phyloP scores from a whole-genome alignment of 768 basidiomycete genomes.

The Chiua virens region DNA sequence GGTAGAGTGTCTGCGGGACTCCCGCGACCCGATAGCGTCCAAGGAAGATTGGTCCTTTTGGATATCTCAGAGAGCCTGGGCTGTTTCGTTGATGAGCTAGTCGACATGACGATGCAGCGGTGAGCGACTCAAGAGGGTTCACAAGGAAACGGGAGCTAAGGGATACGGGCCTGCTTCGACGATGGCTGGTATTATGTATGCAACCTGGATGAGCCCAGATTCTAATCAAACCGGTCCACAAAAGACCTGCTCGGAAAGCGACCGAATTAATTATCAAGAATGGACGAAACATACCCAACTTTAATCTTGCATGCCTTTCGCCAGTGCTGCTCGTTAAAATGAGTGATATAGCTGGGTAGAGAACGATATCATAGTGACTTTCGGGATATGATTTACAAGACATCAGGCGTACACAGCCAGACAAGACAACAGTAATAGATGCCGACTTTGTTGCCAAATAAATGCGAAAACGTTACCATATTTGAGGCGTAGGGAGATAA shows the following conservation, averaged over 20 bases:
- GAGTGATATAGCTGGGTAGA: slow-evolving; percentile 9
- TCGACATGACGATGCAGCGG: slow-evolving; percentile 8
- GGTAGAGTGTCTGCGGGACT: neutral
- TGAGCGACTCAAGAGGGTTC: neutral
- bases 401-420: slow-evolving; percentile 20
- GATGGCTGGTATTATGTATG: neutral
- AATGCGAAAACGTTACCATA: slow-evolving; percentile 53
- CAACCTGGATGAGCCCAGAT: slow-evolving; percentile 4
- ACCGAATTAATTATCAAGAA: neutral
- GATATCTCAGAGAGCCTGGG: slow-evolving; percentile 1
- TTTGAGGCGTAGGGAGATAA: slow-evolving; percentile 71
- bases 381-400: slow-evolving; percentile 23
- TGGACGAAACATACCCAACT: slow-evolving; percentile 1
- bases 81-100: slow-evolving; percentile 6
- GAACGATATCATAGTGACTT: slow-evolving; percentile 13
- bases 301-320: neutral
- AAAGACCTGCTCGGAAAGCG: slow-evolving; percentile 1
- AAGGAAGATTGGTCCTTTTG: neutral
- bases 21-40: neutral
- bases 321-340: neutral
- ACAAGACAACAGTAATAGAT: slow-evolving; percentile 19
- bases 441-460: slow-evolving; percentile 1
- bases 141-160: no score
- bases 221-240: slow-evolving; percentile 14
- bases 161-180: neutral